Conservation (phyloP, 192 early-diverging fungal species). For the Fimicolochytrium jonesii region DNA sequence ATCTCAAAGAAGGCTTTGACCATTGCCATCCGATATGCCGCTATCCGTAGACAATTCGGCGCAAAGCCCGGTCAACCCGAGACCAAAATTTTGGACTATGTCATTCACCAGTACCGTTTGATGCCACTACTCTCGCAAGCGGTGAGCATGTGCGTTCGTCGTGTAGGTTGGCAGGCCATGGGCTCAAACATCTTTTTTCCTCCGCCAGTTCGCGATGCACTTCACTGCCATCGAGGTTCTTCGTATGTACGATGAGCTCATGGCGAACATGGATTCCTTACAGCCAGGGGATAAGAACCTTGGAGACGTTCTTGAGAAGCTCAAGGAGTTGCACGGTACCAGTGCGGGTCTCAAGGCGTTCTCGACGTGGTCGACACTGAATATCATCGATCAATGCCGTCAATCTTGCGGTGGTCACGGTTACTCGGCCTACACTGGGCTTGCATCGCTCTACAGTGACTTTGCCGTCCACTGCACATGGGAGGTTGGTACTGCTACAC, state of each 20-base stretch:
- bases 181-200: neutral
- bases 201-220: slow-evolving; percentile 68
- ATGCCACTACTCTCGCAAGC: slow-evolving; percentile 87
- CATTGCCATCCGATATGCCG: slow-evolving; percentile 87
- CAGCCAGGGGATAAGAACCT: slow-evolving; percentile 58
- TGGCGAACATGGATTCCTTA: slow-evolving; percentile 68
- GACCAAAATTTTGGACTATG: slow-evolving; percentile 89
- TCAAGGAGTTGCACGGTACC: slow-evolving; percentile 91
- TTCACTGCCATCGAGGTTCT: slow-evolving; percentile 84
- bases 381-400: slow-evolving; percentile 87
- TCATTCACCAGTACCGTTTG: slow-evolving; percentile 90
- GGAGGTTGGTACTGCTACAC: slow-evolving; percentile 21
- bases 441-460: slow-evolving; percentile 79
- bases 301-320: slow-evolving; percentile 63
- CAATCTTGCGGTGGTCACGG: slow-evolving; percentile 90
- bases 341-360: slow-evolving; percentile 89
- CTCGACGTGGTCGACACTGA: slow-evolving; percentile 86
- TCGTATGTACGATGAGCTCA: slow-evolving; percentile 71
- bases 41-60: slow-evolving; percentile 85
- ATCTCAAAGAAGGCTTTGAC: slow-evolving; percentile 86
- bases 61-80: slow-evolving; percentile 61
- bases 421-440: slow-evolving; percentile 87
- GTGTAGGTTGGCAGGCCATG: neutral
- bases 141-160: neutral
- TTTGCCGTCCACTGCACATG: slow-evolving; percentile 65